A percentile compares a stretch with the other conserved stretches of the same genome.
phyloP scores from a whole-genome alignment of 163 green algal species.

The Scenedesmus sp. region DNA sequence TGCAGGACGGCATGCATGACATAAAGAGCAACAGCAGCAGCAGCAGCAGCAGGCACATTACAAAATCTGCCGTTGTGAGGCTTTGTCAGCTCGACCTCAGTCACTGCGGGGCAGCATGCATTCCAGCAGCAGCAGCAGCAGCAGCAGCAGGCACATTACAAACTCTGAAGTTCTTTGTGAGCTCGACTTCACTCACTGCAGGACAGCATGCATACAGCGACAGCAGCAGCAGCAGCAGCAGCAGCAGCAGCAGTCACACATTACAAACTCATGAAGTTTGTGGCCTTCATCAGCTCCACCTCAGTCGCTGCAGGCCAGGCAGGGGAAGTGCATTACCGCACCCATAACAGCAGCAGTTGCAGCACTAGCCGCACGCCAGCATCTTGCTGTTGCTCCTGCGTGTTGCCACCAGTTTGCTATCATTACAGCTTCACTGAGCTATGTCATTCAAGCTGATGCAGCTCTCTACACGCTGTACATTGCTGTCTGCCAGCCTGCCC shows the following conservation, averaged over 20 bases:
- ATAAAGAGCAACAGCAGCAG: no score
- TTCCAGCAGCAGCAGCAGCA: background rate
- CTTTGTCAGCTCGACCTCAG: constrained; percentile 72
- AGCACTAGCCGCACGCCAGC: background rate
- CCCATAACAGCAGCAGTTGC: background rate
- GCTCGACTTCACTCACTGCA: constrained; percentile 8
- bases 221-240: background rate
- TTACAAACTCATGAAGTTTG: no score
- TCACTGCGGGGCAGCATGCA: constrained; percentile 52
- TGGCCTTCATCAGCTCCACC: constrained; percentile 5
- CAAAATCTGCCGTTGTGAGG: no score
- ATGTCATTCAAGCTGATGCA: no score
- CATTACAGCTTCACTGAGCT: no score
- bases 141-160: background rate
- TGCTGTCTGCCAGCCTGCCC: background rate
- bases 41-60: no score
- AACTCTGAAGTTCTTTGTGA: background rate
- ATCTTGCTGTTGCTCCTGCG: no score
- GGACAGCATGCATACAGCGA: background rate
- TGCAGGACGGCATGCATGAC: constrained; percentile 24
- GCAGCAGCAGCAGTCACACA: background rate
- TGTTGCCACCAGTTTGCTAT: no score
- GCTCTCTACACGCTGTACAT: background rate
- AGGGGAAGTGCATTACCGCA: background rate
- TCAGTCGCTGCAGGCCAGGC: background rate